Conservation (phyloP, 1,284 basidiomycete species). For the Vanrija sp. region DNA sequence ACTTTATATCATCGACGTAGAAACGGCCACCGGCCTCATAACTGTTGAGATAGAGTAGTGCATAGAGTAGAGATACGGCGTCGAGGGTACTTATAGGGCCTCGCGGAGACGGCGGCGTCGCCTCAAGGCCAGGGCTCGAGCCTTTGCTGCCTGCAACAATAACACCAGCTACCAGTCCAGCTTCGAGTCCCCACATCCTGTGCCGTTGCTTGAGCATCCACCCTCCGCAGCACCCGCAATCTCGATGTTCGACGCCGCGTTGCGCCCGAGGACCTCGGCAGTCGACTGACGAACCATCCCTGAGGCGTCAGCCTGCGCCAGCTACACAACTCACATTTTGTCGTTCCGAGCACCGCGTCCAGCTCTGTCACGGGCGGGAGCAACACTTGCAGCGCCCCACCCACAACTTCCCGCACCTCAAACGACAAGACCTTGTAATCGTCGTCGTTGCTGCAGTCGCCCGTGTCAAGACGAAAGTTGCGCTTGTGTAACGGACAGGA, state of each 20-base stretch:
- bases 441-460: conserved; percentile 62
- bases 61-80: too few species aligned
- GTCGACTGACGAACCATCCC: conserved; percentile 53
- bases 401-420: conserved; percentile 56
- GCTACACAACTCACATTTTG: conserved; percentile 51
- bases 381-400: conserved; percentile 54
- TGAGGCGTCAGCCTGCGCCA: conserved; percentile 50
- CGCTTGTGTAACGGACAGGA: conserved; percentile 61
- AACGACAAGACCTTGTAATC: conserved; percentile 66
- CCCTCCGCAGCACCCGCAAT: conserved; percentile 40
- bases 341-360: conserved; percentile 63
- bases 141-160: too few species aligned
- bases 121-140: too few species aligned
- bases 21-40: too few species aligned
- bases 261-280: conserved; percentile 53
- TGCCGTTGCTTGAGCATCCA: too few species aligned
- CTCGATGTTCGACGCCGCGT: conserved; percentile 51
- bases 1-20: too few species aligned
- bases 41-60: too few species aligned
- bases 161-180: too few species aligned
- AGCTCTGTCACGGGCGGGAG: conserved; percentile 60
- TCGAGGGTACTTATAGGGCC: too few species aligned
- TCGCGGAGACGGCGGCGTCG: too few species aligned
- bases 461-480: conserved; percentile 61
- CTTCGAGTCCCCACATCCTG: too few species aligned